These are phyloP conservation scores for Maudiozyma turicensis DNA, from an alignment of 805 yeast species.

Conservation along the genomic window DNA sequence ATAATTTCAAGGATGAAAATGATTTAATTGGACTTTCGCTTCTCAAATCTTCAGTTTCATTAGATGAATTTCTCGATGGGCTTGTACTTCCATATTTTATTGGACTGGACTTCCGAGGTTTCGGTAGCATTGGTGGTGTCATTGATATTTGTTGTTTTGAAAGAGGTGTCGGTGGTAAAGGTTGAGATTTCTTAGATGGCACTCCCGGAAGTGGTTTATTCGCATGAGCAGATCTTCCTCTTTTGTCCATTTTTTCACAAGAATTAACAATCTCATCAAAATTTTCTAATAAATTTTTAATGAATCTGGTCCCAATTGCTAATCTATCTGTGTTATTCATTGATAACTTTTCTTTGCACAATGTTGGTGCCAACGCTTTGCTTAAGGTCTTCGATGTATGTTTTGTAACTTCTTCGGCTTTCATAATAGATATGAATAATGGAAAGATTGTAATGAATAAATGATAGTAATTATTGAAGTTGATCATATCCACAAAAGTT, in stretches of 20 bases:
- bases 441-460: constrained; percentile 35
- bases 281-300: constrained; percentile 41
- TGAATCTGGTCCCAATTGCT: constrained; percentile 43
- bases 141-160: neutral
- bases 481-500: constrained; percentile 30
- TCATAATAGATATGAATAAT: constrained; percentile 36
- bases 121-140: constrained; percentile 17
- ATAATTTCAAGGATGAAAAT: constrained; percentile 4
- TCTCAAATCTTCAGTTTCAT: neutral
- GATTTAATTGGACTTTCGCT: constrained; percentile 9
- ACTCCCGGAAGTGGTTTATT: neutral
- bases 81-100: constrained; percentile 6
- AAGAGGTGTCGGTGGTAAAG: neutral
- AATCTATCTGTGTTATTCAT: constrained; percentile 36
- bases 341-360: constrained; percentile 43
- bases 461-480: constrained; percentile 27
- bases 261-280: constrained; percentile 34
- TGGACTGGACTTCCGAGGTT: constrained; percentile 23
- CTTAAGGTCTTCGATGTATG: constrained; percentile 33
- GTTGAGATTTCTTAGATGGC: neutral
- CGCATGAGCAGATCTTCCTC: constrained; percentile 4
- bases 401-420: constrained; percentile 31
- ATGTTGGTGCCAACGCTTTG: constrained; percentile 42
- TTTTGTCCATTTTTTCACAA: constrained; percentile 5
- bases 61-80: constrained; percentile 6